Base-by-base conservation (phyloP, 768 basidiomycete genomes). In the Scleroderma citrinum region DNA sequence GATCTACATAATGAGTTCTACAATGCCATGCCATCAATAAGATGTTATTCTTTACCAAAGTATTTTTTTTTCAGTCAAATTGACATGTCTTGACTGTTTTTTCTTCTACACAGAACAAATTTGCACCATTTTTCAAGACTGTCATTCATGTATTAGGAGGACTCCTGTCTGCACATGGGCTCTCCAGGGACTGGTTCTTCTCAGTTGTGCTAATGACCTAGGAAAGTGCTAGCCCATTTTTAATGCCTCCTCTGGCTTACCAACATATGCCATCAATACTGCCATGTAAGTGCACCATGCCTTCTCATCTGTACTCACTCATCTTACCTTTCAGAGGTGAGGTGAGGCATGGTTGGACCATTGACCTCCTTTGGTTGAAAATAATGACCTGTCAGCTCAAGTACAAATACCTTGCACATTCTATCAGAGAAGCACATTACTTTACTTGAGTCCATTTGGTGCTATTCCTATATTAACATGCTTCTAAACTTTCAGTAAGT, bases 131-230 rank as follows among this genome's bases (percentile, higher is more conserved):
- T 63, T 85, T 83, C 51, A 83, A 91, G 69, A 90, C 87, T 0
- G 81, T 82, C 20, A 92, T 92, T 49, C 80, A 87, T 7, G 75
- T 81, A 43, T 72, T 93, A 2, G 90, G 90, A 3, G 89, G 90
- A 1, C 66, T 90, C 0, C 72, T 91, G 2, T 85, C 82, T 14
- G 85, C 87, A 0, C 83, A 89, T 60, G 80, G 87, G 16, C 73
- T 92, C 2, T 84, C 86, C 0, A 71, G 72, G 0, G 80, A 34
- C 65, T 71, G 0, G 64, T 83, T 5, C 73, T 86, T 20, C 75
- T 87, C 7, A 53, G 69, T 1, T 76, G 80, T 8, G 85, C 90
- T 0, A 78, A 85, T 38, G 82, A 87, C 50, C 74, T 93, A 2
- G 89, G 78, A 62, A 71, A 23, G 66, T 76, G 5, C 60, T 74